phyloP scores from a whole-genome alignment of 176 grass and related monocot species.

The Avena atlantica region DNA sequence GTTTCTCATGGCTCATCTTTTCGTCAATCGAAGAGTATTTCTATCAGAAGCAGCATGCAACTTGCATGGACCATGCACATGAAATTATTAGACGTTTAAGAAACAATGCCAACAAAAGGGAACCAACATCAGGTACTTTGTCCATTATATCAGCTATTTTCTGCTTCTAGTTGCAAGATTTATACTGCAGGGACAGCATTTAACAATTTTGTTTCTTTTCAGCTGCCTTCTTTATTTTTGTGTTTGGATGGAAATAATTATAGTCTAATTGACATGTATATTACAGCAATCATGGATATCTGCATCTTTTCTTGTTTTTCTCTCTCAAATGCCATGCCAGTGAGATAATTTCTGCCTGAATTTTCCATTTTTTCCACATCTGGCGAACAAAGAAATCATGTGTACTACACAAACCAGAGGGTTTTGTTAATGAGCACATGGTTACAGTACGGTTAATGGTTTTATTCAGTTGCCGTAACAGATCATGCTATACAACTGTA shows the following conservation, averaged over 20 bases:
- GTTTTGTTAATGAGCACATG: not conserved
- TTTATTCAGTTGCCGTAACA: not conserved
- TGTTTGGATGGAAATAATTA: slow-evolving; percentile 28
- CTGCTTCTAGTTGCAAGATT: slow-evolving; percentile 17
- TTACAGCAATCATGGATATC: not conserved
- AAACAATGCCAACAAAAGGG: slow-evolving; percentile 55
- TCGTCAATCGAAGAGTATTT: slow-evolving; percentile 98
- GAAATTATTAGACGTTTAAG: slow-evolving; percentile 90
- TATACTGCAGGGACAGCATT: slow-evolving; percentile 19
- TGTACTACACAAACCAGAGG: not conserved
- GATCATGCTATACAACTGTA: slow-evolving; percentile 12
- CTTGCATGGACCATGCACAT: slow-evolving; percentile 89
- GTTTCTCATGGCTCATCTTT: slow-evolving; percentile 81
- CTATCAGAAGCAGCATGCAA: slow-evolving; percentile 93
- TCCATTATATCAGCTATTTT: slow-evolving; percentile 24
- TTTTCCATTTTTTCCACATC: slow-evolving; percentile 17
- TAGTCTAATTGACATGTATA: slow-evolving; percentile 26
- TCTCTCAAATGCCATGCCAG: slow-evolving; percentile 23
- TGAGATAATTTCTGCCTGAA: slow-evolving; percentile 28
- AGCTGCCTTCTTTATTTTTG: not conserved
- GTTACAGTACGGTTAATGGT: slow-evolving; percentile 12
- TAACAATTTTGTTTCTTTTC: slow-evolving; percentile 30
- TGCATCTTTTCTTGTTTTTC: slow-evolving; percentile 12
- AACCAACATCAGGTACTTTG: slow-evolving; percentile 55
- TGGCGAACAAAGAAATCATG: slow-evolving; percentile 24